A percentile compares a stretch with the other conserved stretches of the same genome.
Evolutionary conservation across 306 rosid genomes (phyloP).

Genomic region (Argentina anserina): DNA sequence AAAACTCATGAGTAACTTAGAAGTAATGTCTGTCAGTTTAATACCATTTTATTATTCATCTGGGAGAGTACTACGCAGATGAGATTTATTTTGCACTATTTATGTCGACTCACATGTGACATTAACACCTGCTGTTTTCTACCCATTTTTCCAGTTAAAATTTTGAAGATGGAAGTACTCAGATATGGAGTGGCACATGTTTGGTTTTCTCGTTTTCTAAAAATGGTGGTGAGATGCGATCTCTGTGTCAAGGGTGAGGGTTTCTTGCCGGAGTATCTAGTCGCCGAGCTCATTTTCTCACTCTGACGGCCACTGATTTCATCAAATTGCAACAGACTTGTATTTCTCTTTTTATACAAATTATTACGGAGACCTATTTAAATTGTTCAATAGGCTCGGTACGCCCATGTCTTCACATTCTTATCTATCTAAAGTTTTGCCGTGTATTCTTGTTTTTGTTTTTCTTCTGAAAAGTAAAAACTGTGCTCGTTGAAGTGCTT

Average conservation of each 20-base stretch:
- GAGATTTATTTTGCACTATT: neutral
- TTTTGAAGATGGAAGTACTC: neutral
- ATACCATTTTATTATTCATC: neutral
- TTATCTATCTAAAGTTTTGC: neutral
- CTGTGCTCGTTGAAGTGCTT: neutral
- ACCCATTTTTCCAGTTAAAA: neutral
- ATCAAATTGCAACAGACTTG: neutral
- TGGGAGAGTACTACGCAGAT: neutral
- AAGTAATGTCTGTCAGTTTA: neutral
- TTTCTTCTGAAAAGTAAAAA: too few relatives aligned
- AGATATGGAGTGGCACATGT: neutral
- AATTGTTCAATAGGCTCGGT: neutral
- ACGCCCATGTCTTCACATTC: neutral
- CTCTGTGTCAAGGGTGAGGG: neutral
- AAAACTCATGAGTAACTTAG: neutral
- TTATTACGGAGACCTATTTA: neutral
- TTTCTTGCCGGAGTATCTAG: neutral
- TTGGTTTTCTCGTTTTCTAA: neutral
- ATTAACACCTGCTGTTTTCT: neutral
- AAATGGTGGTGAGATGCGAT: neutral
- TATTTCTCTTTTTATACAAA: neutral
- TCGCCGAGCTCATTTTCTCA: conserved; percentile 1
- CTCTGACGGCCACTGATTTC: neutral
- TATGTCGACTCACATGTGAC: neutral
- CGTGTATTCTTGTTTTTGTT: neutral